A percentile compares a stretch with the other conserved stretches of the same genome.
Conservation (phyloP, 495 filamentous ascomycete genomes). For the Elasticomyces elasticus region DNA sequence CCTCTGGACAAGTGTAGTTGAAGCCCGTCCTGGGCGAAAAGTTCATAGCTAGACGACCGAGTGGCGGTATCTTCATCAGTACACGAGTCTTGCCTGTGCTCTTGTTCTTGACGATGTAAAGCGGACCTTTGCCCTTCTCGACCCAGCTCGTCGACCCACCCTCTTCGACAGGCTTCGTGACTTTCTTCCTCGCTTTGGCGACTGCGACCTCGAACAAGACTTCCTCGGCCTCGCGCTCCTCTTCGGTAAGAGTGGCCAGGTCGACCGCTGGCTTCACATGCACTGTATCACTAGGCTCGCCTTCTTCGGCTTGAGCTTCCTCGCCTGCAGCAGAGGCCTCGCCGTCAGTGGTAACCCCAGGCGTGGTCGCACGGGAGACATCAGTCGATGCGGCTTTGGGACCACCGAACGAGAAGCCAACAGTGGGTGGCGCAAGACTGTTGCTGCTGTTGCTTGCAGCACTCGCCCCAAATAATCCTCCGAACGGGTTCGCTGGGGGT, state of each 20-base stretch:
- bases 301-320: conserved; percentile 8
- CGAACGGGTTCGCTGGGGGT: conserved; percentile 9
- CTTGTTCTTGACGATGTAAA: conserved; percentile 27
- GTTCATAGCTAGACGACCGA: conserved; percentile 22
- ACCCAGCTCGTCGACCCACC: conserved; percentile 10
- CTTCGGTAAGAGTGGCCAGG: conserved; percentile 18
- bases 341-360: conserved; percentile 22
- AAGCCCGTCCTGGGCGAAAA: conserved; percentile 7
- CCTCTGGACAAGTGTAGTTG: conserved; percentile 2
- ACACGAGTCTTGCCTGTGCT: conserved; percentile 22
- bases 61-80: conserved; percentile 17
- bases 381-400: conserved; percentile 1
- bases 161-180: conserved; percentile 16
- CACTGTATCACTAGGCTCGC: conserved; percentile 11
- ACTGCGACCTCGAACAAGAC: conserved; percentile 20
- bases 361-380: conserved; percentile 24
- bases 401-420: conserved; percentile 21
- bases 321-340: conserved; percentile 19
- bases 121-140: conserved; percentile 22
- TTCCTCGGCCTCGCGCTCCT: conserved; percentile 18
- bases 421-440: conserved; percentile 8
- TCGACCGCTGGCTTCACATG: conserved; percentile 19
- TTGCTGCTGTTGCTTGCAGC: neutral
- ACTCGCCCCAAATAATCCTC: conserved; percentile 11
- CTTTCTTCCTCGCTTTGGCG: conserved; percentile 18